Evolutionary conservation across 2,329 filamentous ascomycete genomes (phyloP).

Genomic region (Fusarium camptoceras): DNA sequence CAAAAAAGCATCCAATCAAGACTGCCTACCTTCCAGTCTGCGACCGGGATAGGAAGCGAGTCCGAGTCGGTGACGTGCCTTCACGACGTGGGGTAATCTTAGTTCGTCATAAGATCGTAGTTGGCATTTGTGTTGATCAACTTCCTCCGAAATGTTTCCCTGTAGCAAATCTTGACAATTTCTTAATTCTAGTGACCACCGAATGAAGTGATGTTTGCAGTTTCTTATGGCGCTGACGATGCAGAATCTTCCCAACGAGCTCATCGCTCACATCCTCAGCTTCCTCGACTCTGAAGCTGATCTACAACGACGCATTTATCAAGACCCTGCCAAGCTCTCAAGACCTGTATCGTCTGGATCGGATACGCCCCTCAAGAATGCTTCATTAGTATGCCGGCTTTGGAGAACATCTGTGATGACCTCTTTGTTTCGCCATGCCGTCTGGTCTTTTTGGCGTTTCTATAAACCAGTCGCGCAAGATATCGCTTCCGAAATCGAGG

Average conservation of each 20-base stretch:
- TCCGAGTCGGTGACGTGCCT: constrained; percentile 25
- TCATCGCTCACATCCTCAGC: constrained; percentile 68
- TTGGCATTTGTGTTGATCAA: constrained; percentile 1
- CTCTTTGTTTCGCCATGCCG: constrained; percentile 67
- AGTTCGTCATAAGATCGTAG: constrained; percentile 23
- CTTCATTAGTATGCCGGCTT: constrained; percentile 64
- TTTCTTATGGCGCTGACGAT: constrained; percentile 26
- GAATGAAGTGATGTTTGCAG: not conserved
- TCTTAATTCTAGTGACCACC: not conserved
- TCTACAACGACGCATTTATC: constrained; percentile 60
- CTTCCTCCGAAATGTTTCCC: not conserved
- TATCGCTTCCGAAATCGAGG: constrained; percentile 49
- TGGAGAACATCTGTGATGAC: constrained; percentile 66
- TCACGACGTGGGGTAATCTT: constrained; percentile 27
- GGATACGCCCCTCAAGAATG: constrained; percentile 63
- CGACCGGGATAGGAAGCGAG: constrained; percentile 9
- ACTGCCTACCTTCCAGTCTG: not conserved
- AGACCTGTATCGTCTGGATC: constrained; percentile 28
- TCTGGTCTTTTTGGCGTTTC: constrained; percentile 55
- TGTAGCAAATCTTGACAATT: not conserved
- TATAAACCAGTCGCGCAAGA: constrained; percentile 42
- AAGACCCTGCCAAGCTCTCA: constrained; percentile 58
- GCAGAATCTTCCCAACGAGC: constrained; percentile 68
- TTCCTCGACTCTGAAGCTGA: constrained; percentile 63
- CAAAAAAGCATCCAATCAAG: not conserved